These are phyloP conservation scores for Begonia loranthoides DNA, from an alignment of 306 rosid genomes.

Conservation along the genomic window DNA sequence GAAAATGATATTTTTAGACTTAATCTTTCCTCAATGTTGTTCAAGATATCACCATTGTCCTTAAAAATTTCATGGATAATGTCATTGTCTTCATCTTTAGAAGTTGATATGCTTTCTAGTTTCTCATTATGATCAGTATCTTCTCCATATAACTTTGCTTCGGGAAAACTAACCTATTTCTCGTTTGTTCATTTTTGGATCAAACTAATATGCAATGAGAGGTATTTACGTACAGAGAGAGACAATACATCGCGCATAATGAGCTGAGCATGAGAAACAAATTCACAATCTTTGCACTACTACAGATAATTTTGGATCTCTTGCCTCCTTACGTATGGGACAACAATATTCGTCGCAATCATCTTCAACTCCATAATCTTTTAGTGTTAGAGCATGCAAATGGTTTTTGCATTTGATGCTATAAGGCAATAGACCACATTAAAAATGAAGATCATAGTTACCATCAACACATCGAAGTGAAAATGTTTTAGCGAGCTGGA, in stretches of 20 bases:
- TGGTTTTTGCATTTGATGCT: background rate
- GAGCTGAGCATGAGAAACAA: background rate
- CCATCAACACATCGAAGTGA: background rate
- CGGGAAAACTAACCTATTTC: no score
- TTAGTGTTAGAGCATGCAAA: slow-evolving; percentile 1
- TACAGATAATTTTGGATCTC: slow-evolving; percentile 6
- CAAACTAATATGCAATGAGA: no score
- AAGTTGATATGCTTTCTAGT: no score
- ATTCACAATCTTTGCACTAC: slow-evolving; percentile 2
- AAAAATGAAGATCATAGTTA: slow-evolving; percentile 4
- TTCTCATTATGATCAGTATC: no score
- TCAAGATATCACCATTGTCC: no score
- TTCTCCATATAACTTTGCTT: no score
- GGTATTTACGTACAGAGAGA: background rate
- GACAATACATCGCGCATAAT: slow-evolving; percentile 3
- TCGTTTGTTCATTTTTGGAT: no score
- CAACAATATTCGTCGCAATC: slow-evolving; percentile 4
- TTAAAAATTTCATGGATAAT: no score
- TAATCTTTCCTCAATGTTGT: no score
- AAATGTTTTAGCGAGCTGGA: background rate
- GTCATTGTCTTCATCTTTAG: no score
- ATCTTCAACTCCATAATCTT: slow-evolving; percentile 2
- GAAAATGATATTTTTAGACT: no score
- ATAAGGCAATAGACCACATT: slow-evolving; percentile 7
- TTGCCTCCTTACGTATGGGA: slow-evolving; percentile 3